Evolutionary conservation across 1,284 basidiomycete species (phyloP), one percentile per base, ranked within the genome.

Genomic region (Neotropicomus parvogracilis): DNA sequence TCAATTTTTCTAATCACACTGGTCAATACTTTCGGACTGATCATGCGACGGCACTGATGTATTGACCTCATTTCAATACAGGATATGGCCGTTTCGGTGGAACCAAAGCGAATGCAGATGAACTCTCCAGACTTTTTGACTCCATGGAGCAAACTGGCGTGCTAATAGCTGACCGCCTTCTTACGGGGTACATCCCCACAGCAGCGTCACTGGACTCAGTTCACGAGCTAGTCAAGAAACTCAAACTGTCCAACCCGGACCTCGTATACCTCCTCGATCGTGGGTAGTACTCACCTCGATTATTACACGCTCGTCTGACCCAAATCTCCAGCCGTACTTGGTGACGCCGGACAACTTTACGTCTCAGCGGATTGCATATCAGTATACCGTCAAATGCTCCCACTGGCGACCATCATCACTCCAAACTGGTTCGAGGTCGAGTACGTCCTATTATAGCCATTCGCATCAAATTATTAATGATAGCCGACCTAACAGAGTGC

Each of bases 371-470:
- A 91, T 54, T 92, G 95, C 6, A 78, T 99, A 46, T 92, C 94
- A 0, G 80, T 94, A 40, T 99, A 99, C 72, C 81, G 84, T 44
- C 67, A 72, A 39, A 80, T 99, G 70, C 75, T 99, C 3, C 75
- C 79, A 14, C 71, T 87, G 19, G 85, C 95, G 1, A 91, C 89
- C 0, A 86, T 98, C 48, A 95, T 97, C 55, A 95, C 95, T 0
- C 95, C 95, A 0, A 99, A 99, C 65, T 97, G 95, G 80, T 99
- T 95, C 57, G 97, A 99, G 72, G 89, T 90, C 47, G 94, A 98
- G 91, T 95, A 64, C 66, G 87, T 75, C 38, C 34, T n/a, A 7
- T 36, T 0, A 17, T 42, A 47, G 28, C n/a, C 31, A 19, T 20
- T 14, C 32, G 34, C 6, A 35, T 9, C 47, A 46, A 27, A 24